phyloP scores from a whole-genome alignment of 73 alveolate species.

The Uronychia binucleata region DNA sequence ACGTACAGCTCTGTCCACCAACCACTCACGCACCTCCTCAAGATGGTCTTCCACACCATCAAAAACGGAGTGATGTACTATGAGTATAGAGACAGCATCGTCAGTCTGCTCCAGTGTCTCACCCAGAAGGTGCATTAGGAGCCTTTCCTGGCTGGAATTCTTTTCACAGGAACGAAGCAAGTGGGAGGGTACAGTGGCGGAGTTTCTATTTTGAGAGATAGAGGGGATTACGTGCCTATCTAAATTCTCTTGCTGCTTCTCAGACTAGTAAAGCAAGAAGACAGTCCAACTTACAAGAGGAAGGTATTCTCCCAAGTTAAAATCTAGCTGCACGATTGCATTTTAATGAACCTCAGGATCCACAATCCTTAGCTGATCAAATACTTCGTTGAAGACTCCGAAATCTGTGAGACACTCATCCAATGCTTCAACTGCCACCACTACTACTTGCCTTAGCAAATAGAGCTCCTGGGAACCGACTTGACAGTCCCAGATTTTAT shows the following conservation, averaged over 20 bases:
- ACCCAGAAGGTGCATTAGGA: background rate
- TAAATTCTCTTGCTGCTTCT: background rate
- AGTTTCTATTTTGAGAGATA: background rate
- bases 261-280: background rate
- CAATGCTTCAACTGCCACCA: background rate
- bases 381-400: background rate
- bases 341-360: background rate
- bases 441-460: background rate
- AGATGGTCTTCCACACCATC: background rate
- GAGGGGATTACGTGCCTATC: background rate
- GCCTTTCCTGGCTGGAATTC: background rate
- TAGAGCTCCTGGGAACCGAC: background rate
- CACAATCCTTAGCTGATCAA: background rate
- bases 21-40: too few species aligned
- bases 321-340: background rate
- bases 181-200: background rate
- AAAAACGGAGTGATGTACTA: background rate
- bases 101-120: background rate
- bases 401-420: background rate
- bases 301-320: background rate
- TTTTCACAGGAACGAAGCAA: background rate
- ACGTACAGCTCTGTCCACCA: too few species aligned
- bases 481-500: background rate
- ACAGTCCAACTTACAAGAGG: background rate
- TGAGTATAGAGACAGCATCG: background rate